phyloP scores from a whole-genome alignment of 176 grass and related monocot genomes.

The Luzula sylvatica region DNA sequence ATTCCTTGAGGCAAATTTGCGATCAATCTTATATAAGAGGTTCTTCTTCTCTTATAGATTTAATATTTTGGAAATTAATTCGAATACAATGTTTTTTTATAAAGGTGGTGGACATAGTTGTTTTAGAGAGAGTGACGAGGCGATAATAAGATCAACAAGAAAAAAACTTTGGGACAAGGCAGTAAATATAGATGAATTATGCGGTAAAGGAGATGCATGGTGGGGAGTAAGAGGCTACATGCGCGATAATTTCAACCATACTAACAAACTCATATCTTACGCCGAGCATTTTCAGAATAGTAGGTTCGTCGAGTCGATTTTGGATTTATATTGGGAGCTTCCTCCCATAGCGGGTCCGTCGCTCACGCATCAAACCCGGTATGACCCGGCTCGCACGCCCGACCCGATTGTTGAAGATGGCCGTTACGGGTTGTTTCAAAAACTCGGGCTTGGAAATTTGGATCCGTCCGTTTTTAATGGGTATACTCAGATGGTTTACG shows the following conservation, averaged over 20 bases:
- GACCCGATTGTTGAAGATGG: constrained; percentile 83
- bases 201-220: constrained; percentile 63
- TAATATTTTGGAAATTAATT: neutral
- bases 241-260: constrained; percentile 83
- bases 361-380: constrained; percentile 86
- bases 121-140: constrained; percentile 78
- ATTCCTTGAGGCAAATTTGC: constrained; percentile 85
- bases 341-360: constrained; percentile 80
- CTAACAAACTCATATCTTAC: constrained; percentile 46
- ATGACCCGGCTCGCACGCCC: constrained; percentile 55
- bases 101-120: constrained; percentile 73
- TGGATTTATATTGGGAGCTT: constrained; percentile 87
- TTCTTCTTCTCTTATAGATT: neutral
- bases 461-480: constrained; percentile 71
- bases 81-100: neutral
- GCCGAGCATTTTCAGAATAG: constrained; percentile 79
- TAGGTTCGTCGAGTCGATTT: constrained; percentile 57
- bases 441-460: constrained; percentile 47
- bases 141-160: constrained; percentile 57
- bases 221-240: constrained; percentile 80
- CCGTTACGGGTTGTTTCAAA: constrained; percentile 52
- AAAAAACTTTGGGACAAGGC: constrained; percentile 70
- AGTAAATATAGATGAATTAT: constrained; percentile 59
- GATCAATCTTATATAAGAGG: constrained; percentile 87
- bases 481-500: constrained; percentile 90